phyloP scores from a whole-genome alignment of 129 eudicot species.

The Centrapalus pauciflorus region DNA sequence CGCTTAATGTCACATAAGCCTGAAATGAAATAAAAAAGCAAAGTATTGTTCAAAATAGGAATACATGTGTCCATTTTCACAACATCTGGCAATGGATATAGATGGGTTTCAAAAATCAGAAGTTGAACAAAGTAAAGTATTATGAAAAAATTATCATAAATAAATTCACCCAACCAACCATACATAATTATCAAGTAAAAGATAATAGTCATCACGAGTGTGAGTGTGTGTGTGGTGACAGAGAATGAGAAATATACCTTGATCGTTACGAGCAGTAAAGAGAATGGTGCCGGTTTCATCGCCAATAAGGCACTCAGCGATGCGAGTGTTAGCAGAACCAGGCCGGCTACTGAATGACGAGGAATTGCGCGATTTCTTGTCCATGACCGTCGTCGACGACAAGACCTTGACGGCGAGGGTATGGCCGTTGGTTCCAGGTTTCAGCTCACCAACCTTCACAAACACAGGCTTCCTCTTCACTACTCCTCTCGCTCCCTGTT shows the following conservation, averaged over 20 bases:
- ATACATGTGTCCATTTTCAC: background rate
- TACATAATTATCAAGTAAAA: background rate
- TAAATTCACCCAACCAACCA: background rate
- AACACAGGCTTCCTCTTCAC: slow-evolving; percentile 69
- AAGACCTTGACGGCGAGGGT: slow-evolving; percentile 61
- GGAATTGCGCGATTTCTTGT: slow-evolving; percentile 54
- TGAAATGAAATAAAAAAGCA: background rate
- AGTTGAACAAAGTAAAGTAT: background rate
- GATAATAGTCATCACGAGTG: background rate
- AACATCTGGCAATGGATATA: background rate
- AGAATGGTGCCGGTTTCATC: slow-evolving; percentile 78
- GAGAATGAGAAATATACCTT: slow-evolving; percentile 39
- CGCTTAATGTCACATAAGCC: background rate
- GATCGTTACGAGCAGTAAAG: slow-evolving; percentile 82
- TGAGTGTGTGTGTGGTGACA: background rate
- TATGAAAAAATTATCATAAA: background rate
- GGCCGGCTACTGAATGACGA: slow-evolving; percentile 36
- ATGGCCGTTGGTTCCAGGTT: slow-evolving; percentile 82
- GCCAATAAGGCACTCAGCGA: slow-evolving; percentile 82
- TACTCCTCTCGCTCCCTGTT: slow-evolving; percentile 21
- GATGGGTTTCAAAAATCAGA: background rate
- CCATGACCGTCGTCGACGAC: slow-evolving; percentile 48
- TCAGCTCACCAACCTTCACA: slow-evolving; percentile 60
- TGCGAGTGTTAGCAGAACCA: slow-evolving; percentile 43
- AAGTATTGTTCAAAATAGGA: background rate